Conservation (phyloP, 495 filamentous ascomycete genomes). For the Polyplosphaeria fusca region DNA sequence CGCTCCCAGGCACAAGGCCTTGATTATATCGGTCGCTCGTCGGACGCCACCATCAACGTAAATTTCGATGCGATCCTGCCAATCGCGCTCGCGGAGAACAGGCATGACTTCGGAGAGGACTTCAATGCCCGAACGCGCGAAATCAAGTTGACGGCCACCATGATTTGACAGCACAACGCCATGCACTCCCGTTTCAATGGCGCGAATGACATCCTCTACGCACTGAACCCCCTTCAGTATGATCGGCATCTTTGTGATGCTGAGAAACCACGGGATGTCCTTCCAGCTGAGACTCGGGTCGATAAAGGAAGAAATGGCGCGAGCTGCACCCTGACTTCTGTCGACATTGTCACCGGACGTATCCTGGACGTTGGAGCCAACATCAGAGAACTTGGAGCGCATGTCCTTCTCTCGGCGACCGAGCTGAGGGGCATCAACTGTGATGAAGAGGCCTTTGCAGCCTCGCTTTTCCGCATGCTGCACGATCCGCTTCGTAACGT, state of each 20-base stretch:
- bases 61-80: constrained; percentile 82
- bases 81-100: constrained; percentile 74
- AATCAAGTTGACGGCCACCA: constrained; percentile 95
- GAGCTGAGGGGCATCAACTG: constrained; percentile 93
- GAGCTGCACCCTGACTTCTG: constrained; percentile 83
- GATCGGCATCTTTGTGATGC: constrained; percentile 94
- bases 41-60: constrained; percentile 89
- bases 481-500: constrained; percentile 85
- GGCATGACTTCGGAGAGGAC: constrained; percentile 96
- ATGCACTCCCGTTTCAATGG: constrained; percentile 77
- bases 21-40: constrained; percentile 90
- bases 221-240: constrained; percentile 95
- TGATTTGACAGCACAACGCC: constrained; percentile 97
- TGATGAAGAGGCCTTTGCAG: constrained; percentile 97
- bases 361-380: constrained; percentile 77
- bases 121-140: constrained; percentile 85
- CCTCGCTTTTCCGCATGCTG: constrained; percentile 87
- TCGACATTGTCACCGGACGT: constrained; percentile 63
- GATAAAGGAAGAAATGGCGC: constrained; percentile 92
- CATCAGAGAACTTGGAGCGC: constrained; percentile 87
- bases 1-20: constrained; percentile 90
- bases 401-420: constrained; percentile 94
- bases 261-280: constrained; percentile 91
- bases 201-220: constrained; percentile 87
- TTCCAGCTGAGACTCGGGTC: constrained; percentile 87